Percentiles rank a stretch among this genome's conserved stretches.
Evolutionary conservation across 352 stramenopile genomes (phyloP).

Genomic region (Globisporangium abappressorium): DNA sequence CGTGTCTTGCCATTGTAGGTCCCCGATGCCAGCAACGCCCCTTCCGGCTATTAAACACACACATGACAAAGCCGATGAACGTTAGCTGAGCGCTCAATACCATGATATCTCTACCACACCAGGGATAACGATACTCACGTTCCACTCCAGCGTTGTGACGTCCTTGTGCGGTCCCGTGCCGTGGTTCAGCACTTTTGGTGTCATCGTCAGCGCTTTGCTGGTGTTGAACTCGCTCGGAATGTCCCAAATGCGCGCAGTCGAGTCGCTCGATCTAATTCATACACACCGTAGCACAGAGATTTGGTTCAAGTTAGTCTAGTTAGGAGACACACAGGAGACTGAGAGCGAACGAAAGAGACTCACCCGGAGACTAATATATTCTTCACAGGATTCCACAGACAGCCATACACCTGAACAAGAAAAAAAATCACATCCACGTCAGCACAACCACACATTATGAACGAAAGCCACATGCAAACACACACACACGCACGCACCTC

Average conservation of each 20-base stretch:
- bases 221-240: slow-evolving; percentile 68
- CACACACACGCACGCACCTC: slow-evolving; percentile 32
- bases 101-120: not conserved
- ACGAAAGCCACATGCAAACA: not conserved
- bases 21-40: slow-evolving; percentile 90
- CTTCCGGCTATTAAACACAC: slow-evolving; percentile 62
- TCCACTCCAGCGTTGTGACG: slow-evolving; percentile 98
- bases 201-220: slow-evolving; percentile 30
- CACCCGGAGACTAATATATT: slow-evolving; percentile 94
- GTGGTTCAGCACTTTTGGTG: slow-evolving; percentile 66
- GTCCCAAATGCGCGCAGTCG: slow-evolving; percentile 93
- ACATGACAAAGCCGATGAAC: slow-evolving; percentile 2
- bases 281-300: not conserved
- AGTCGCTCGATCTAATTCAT: slow-evolving; percentile 83
- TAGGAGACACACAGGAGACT: not conserved
- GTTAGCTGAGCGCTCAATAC: not conserved
- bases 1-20: slow-evolving; percentile 94
- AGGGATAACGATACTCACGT: slow-evolving; percentile 46
- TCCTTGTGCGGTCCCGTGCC: slow-evolving; percentile 93
- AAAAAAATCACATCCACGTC: slow-evolving; percentile 30
- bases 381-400: slow-evolving; percentile 94
- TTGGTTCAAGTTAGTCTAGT: not conserved
- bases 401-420: slow-evolving; percentile 92
- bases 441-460: not conserved
- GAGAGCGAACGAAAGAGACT: slow-evolving; percentile 5